Conservation (phyloP, 2,329 filamentous ascomycete species). For the Aureobasidium musti region DNA sequence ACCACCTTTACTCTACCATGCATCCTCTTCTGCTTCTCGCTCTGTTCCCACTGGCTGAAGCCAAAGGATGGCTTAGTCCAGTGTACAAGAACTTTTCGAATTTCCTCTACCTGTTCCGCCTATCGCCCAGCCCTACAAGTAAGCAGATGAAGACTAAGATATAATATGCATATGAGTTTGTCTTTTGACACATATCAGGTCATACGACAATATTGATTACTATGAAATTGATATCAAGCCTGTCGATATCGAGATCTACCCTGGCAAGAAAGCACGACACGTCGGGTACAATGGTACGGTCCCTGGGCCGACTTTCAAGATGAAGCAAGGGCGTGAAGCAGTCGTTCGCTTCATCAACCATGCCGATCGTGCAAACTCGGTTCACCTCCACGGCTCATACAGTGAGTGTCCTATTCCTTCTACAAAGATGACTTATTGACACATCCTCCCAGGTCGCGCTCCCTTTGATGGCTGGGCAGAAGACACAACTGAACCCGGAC, state of each 20-base stretch:
- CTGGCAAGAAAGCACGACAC: conserved; percentile 43
- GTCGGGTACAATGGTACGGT: conserved; percentile 56
- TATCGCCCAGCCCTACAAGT: neutral
- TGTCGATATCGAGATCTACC: conserved; percentile 48
- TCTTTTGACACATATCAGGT: neutral
- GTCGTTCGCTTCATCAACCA: conserved; percentile 57
- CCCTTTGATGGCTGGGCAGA: conserved; percentile 59
- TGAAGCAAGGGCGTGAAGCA: conserved; percentile 51
- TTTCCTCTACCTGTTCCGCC: conserved; percentile 10
- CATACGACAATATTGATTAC: conserved; percentile 46
- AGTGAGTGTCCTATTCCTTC: neutral
- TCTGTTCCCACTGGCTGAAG: conserved; percentile 3
- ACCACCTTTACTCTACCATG: neutral
- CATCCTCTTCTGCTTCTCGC: conserved; percentile 11
- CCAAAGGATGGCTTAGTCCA: neutral
- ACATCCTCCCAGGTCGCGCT: conserved; percentile 38
- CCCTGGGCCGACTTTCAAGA: conserved; percentile 55
- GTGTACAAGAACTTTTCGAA: conserved; percentile 16
- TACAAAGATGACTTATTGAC: neutral
- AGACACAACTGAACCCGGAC: conserved; percentile 53
- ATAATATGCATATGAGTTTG: neutral
- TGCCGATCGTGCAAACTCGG: conserved; percentile 46
- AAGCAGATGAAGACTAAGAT: neutral
- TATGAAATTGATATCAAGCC: conserved; percentile 50
- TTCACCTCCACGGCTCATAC: conserved; percentile 58